A percentile compares a stretch with the other conserved stretches of the same genome.
Conservation (phyloP, 768 basidiomycete genomes). For the Hygrophorus pudorinus region DNA sequence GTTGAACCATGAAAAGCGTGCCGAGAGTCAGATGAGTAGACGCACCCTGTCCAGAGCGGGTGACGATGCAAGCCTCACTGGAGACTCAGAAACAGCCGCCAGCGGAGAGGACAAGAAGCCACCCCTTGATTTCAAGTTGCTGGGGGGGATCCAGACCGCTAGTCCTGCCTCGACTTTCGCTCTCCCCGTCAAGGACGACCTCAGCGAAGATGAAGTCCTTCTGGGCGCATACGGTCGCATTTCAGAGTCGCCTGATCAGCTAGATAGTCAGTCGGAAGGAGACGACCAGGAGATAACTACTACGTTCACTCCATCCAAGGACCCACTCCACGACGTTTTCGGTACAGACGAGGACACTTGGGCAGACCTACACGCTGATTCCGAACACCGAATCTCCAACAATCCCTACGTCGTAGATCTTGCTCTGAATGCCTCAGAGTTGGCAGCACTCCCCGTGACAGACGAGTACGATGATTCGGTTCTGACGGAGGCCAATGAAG, state of each 20-base stretch:
- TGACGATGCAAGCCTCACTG: background rate
- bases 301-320: slow-evolving; percentile 25
- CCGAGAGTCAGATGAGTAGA: slow-evolving; percentile 29
- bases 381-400: slow-evolving; percentile 19
- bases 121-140: slow-evolving; percentile 42
- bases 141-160: slow-evolving; percentile 35
- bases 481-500: slow-evolving; percentile 32
- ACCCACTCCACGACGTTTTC: slow-evolving; percentile 54
- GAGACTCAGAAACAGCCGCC: slow-evolving; percentile 12
- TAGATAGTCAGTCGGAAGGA: slow-evolving; percentile 23
- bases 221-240: slow-evolving; percentile 25
- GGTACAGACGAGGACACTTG: slow-evolving; percentile 58
- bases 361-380: slow-evolving; percentile 37
- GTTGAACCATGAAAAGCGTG: slow-evolving; percentile 49
- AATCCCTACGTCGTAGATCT: slow-evolving; percentile 45
- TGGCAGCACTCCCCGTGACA: slow-evolving; percentile 16
- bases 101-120: slow-evolving; percentile 17
- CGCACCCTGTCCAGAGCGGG: slow-evolving; percentile 9
- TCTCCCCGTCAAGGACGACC: slow-evolving; percentile 3
- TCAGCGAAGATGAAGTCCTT: slow-evolving; percentile 14
- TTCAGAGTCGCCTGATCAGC: slow-evolving; percentile 16
- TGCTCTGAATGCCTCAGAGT: slow-evolving; percentile 37
- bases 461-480: slow-evolving; percentile 20
- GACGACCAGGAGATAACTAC: slow-evolving; percentile 25
- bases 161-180: slow-evolving; percentile 21